Conservation (phyloP, 1,284 basidiomycete genomes). For the Rhodotorula glutinis region DNA sequence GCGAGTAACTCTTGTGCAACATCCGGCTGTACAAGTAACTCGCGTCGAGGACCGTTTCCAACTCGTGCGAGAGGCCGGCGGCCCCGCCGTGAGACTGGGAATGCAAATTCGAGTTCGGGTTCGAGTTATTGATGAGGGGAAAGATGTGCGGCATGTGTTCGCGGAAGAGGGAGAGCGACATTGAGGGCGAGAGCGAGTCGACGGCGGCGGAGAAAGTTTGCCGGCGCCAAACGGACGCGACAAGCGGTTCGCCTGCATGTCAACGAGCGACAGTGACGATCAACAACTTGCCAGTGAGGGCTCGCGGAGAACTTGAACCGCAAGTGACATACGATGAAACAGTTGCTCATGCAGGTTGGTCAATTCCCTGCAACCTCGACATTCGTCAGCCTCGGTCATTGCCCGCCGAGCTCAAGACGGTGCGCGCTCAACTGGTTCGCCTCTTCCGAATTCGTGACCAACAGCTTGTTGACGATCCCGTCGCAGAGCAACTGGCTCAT, state of each 20-base stretch:
- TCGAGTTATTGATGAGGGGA: constrained; percentile 51
- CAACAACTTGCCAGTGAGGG: too few species aligned
- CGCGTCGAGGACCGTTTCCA: constrained; percentile 59
- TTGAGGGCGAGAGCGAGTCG: constrained; percentile 64
- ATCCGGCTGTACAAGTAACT: constrained; percentile 73
- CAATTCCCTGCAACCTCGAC: constrained; percentile 55
- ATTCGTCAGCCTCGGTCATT: too few species aligned
- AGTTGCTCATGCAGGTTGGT: constrained; percentile 77
- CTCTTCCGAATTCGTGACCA: constrained; percentile 69
- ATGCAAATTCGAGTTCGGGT: too few species aligned
- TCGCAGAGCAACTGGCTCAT: constrained; percentile 71
- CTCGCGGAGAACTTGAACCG: too few species aligned
- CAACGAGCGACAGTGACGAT: too few species aligned
- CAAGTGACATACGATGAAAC: constrained; percentile 67
- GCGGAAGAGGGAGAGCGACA: constrained; percentile 61
- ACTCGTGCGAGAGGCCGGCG: constrained; percentile 41
- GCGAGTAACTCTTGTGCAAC: constrained; percentile 63
- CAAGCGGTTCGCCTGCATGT: constrained; percentile 66
- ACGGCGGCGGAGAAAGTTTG: constrained; percentile 79
- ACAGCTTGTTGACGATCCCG: constrained; percentile 72
- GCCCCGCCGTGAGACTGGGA: too few species aligned
- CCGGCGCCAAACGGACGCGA: constrained; percentile 75
- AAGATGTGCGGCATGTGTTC: constrained; percentile 65
- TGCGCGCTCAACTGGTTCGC: constrained; percentile 58
- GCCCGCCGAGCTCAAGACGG: too few species aligned